A percentile compares a stretch with the other conserved stretches of the same genome.
phyloP scores from a whole-genome alignment of 2,329 filamentous ascomycete species.

The Diaporthe amygdali region DNA sequence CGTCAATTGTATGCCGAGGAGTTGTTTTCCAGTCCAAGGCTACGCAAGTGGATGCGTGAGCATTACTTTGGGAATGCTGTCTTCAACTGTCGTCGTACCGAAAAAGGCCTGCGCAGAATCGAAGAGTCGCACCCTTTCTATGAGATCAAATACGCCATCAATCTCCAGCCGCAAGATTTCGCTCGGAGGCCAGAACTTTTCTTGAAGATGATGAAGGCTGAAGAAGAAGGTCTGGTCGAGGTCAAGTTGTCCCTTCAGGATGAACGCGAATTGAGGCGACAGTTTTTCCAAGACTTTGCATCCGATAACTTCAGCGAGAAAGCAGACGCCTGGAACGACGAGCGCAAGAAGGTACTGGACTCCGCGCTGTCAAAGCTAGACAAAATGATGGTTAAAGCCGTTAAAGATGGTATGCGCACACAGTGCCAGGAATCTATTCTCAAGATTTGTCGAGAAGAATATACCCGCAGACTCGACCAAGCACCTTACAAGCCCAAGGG shows the following conservation, averaged over 20 bases:
- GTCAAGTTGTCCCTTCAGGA: constrained; percentile 81
- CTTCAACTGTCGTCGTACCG: constrained; percentile 87
- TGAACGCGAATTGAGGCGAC: constrained; percentile 75
- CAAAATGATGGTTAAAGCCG: constrained; percentile 82
- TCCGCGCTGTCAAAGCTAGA: constrained; percentile 82
- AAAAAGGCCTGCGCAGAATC: constrained; percentile 92
- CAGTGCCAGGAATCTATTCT: constrained; percentile 93
- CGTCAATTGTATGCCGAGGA: constrained; percentile 92
- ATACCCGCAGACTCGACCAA: constrained; percentile 89
- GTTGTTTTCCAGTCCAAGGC: constrained; percentile 82
- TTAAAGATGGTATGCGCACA: constrained; percentile 92
- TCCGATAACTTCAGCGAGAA: constrained; percentile 96
- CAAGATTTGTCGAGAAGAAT: constrained; percentile 87
- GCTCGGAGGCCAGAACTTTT: constrained; percentile 87
- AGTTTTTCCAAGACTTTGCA: constrained; percentile 82
- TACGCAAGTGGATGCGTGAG: constrained; percentile 85
- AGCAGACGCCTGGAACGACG: constrained; percentile 92
- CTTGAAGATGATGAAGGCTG: constrained; percentile 95
- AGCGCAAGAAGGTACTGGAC: constrained; percentile 85
- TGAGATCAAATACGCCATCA: constrained; percentile 94
- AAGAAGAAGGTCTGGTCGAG: constrained; percentile 90
- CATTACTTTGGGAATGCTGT: constrained; percentile 84
- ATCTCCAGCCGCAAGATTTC: constrained; percentile 83
- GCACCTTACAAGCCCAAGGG: constrained; percentile 95
- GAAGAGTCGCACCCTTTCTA: constrained; percentile 96